Conservation (phyloP, 108 stramenopile species). For the Stephanodiscus minutulus region DNA sequence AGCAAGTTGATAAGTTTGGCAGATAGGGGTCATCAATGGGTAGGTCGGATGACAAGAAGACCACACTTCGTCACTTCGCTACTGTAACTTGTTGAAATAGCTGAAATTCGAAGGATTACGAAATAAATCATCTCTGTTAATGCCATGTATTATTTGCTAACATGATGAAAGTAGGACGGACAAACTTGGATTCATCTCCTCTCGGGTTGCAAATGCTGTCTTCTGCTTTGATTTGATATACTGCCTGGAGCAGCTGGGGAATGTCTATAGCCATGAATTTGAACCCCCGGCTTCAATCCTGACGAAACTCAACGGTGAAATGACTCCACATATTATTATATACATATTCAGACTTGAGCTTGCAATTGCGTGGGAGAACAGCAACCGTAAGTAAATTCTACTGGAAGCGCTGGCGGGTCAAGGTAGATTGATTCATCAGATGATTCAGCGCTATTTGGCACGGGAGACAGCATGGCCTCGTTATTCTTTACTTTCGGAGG, state of each 20-base stretch:
- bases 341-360: neutral
- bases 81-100: neutral
- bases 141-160: neutral
- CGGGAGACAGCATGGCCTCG: neutral
- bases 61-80: neutral
- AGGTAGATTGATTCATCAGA: neutral
- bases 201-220: neutral
- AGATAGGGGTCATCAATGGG: slow-evolving; percentile 46
- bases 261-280: neutral
- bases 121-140: too few relatives aligned
- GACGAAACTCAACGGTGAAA: neutral
- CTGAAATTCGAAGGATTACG: too few relatives aligned
- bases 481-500: neutral
- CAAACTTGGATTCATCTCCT: neutral
- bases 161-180: neutral
- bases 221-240: neutral
- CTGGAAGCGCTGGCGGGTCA: slow-evolving; percentile 5
- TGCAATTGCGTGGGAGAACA: neutral
- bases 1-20: slow-evolving; percentile 91
- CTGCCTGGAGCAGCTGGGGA: neutral
- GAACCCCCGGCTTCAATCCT: neutral
- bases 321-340: neutral
- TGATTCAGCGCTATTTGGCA: neutral
- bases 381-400: neutral
- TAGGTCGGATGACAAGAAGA: neutral